Evolutionary conservation across 768 basidiomycete genomes (phyloP), one percentile per base, ranked within the genome.

Genomic region (Phanerochaete carnosa): DNA sequence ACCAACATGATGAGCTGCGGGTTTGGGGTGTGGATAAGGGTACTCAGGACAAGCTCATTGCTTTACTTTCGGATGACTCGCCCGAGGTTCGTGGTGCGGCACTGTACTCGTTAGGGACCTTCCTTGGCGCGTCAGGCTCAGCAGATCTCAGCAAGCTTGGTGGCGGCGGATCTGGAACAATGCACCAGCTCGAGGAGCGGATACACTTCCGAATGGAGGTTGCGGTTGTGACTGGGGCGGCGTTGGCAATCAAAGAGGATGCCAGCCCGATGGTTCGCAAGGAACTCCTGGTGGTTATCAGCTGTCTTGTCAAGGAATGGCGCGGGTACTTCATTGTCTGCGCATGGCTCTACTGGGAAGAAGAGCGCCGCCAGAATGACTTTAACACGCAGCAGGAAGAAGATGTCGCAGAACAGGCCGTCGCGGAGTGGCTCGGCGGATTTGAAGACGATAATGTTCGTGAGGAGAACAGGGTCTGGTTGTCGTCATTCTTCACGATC

Each of bases 261-360:
- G 97, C 94, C 1, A 94, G 92, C 60, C 96, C 97, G 0, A 92
- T 97, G 88, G 96, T 95, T 12, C 80, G 96, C 60, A 97, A 97
- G 75, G 97, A 98, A 72, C 79, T 98, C 23, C 79, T 98, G 33
- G 84, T 98, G 39, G 81, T 98, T 39, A 86, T 98, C 58, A 95
- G 93, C 68, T 94, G 92, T 67, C 78, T 98, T 23, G 95, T 95
- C 37, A 91, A 94, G 72, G 96, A 98, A 72, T 98, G 95, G 93
- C 79, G 94, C 58, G 97, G 96, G 7, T 92, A 92, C 77, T 94
- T 98, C 66, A 92, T 96, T 51, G 86, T 95, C 39, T 97, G 96
- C 63, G 95, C 96, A 1, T 98, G 96, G 95, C 77, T 94, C 9
- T 95, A 97, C 70, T 92, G 92, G 87, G 95, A 97, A 69, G 92